Evolutionary conservation across 2,329 filamentous ascomycete genomes (phyloP), one percentile per base, ranked within the genome.

Genomic region (Phialophora expanda): DNA sequence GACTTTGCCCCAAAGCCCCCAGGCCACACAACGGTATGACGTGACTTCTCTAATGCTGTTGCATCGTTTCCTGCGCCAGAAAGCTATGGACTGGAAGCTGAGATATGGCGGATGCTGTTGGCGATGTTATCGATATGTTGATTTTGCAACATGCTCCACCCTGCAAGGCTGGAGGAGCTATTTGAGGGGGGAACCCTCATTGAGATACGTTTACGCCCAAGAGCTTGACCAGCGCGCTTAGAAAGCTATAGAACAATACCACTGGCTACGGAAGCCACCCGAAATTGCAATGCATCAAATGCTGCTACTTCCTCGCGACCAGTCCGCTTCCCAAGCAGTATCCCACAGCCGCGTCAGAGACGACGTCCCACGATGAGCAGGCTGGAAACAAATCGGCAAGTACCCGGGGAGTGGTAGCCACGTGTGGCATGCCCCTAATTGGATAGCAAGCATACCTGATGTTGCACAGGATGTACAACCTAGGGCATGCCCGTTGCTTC

Each of bases 371-470:
- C 41, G 51, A 62, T 56, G 51, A 56, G 24, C n/a, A 17, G 38
- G 22, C 54, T 56, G 38, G 44, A 57, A 48, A 32, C 12, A 61
- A 22, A 61, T 61, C 57, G 51, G 63, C 54, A 54, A 57, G 58
- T 38, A 62, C 32, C 63, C 58, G 57, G 34, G n/a, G 28, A 34
- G 30, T 17, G 26, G n/a, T 41, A 46, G n/a, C 58, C 51, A 65
- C 58, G 63, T 62, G 63, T 59, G 58, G 6, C 34, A 7, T 14
- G 20, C 12, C 30, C 32, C 22, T 26, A 53, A 44, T 54, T 62
- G 53, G 48, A 32, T 2, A 41, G 28, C 38, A 46, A 17, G 63
- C 59, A 44, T 44, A n/a, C 5, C 17, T 44, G 38, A n/a, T 17
- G 53, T 53, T n/a, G 28, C 26, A 61, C 46, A 41, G 46, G 41